Evolutionary conservation across 768 basidiomycete genomes (phyloP), one percentile per base, ranked within the genome.

Genomic region (Dentipellis sp.): DNA sequence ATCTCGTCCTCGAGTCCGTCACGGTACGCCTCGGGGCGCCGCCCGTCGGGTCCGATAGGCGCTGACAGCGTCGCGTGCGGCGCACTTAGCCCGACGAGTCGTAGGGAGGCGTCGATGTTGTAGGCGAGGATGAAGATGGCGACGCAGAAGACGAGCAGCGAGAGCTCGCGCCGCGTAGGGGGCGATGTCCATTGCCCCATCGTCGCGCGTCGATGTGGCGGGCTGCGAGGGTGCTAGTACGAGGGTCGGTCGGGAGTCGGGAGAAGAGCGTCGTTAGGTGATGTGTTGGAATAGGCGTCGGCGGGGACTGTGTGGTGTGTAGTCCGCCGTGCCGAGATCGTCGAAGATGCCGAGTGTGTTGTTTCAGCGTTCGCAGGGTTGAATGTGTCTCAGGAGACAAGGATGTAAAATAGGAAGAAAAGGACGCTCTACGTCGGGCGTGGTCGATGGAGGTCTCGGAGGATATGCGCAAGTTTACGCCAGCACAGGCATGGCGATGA

Each of bases 101-200:
- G 73, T 6, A 89, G 70, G 0, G 86, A 82, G 2, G 75, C 67
- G 67, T 89, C 85, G 58, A 90, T 70, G 69, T 92, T 88, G 66
- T 84, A 88, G 39, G 88, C 79, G 47, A 93, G 68, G 29, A 86
- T 69, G 65, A 91, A 88, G 51, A 81, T 69, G 14, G 80, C 72
- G 35, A 89, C 67, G 10, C 83, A 80, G 62, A 86, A 79, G 37
- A 90, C 71, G 58, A 88, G 63, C 62, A 94, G 78, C 10, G 81
- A 75, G 35, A 86, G 62, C 69, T 94, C 92, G 60, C 91, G 81
- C 60, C 84, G 79, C 50, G 78, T 86, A 10, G 86, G 90, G 52
- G 82, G 79, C 2, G 80, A 74, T 45, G 72, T 68, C 85, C 86
- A 88, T 56, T 73, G n/a, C 22, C 29, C 29, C 59, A 61, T 62